phyloP scores from a whole-genome alignment of 2,329 filamentous ascomycete species.

The Colletotrichum graminicola region DNA sequence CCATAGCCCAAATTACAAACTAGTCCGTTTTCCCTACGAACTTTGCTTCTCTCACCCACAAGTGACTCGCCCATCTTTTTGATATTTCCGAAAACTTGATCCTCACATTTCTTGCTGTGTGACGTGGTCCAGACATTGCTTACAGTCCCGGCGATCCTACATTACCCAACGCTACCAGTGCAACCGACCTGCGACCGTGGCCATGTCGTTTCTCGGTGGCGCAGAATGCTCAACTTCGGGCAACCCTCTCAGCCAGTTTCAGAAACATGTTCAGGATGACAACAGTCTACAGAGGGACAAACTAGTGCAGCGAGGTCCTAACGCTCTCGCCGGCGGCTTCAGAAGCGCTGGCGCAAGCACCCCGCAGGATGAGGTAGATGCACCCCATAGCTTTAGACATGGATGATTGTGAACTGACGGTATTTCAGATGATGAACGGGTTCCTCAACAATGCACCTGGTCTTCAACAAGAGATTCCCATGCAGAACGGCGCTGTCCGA shows the following conservation, averaged over 20 bases:
- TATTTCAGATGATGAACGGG: conserved; percentile 85
- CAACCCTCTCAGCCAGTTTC: conserved; percentile 97
- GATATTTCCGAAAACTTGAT: not conserved
- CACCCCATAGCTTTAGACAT: not conserved
- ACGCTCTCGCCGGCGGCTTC: conserved; percentile 80
- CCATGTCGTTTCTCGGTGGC: conserved; percentile 95
- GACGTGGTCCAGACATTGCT: not conserved
- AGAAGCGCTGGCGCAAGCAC: conserved; percentile 76
- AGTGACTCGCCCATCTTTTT: not conserved
- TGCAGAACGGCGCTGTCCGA: conserved; percentile 62
- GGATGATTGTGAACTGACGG: not conserved
- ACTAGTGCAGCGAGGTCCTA: conserved; percentile 80
- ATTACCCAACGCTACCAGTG: not conserved
- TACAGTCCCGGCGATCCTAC: not conserved
- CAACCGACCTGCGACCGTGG: conserved; percentile 44
- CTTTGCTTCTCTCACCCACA: not conserved
- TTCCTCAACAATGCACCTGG: conserved; percentile 85
- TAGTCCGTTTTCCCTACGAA: conserved; percentile 7
- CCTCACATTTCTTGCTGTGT: not conserved
- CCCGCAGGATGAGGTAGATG: conserved; percentile 77
- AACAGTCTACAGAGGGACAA: conserved; percentile 94
- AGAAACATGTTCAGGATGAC: conserved; percentile 97
- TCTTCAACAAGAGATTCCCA: conserved; percentile 66
- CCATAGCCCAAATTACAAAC: conserved; percentile 31
- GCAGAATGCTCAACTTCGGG: conserved; percentile 96